Base-by-base conservation (phyloP, 2,329 filamentous ascomycete genomes). In the Venturiaceae sp. region DNA sequence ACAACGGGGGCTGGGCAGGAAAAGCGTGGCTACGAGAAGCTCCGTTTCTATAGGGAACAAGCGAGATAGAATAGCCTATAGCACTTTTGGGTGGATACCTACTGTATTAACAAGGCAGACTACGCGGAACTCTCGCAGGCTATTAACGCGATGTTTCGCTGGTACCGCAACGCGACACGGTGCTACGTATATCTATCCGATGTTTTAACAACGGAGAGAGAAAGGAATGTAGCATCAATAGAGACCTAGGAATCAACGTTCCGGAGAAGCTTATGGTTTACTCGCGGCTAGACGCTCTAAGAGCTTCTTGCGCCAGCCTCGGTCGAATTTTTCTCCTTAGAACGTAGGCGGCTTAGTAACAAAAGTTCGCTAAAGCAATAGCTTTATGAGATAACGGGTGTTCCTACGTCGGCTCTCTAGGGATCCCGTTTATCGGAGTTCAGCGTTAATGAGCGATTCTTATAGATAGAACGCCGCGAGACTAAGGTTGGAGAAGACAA, bases 11-110 rank as follows among this genome's bases (percentile, higher is more conserved):
- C 60, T 23, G 50, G 55, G 9, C 34, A 59, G 46, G 28, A 52
- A n/a, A 62, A 62, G 60, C 6, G 32, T 50, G 62, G 62, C 26
- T 63, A 57, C 34, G 33, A 14, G 26, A 62, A 62, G 60, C 59
- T 62, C 26, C 44, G 53, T 23, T 62, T 62, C 57, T 61, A 55
- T 33, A 36, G 50, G 21, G 33, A 59, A 37, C 60, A 62, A 39
- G 60, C 58, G 26, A 47, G 21, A 21, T 9, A 33, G 26, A 58
- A 60, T 54, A 58, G 58, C 30, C 26, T 60, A 13, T 60, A 58
- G 59, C n/a, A n/a, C n/a, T n/a, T n/a, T n/a, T n/a, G n/a, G n/a
- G 39, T 60, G 9, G 59, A 60, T 34, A 60, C 58, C 23, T 61
- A 58, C 34, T 60, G 58, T 36, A 61, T 61, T 33, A 28, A 61